Evolutionary conservation across 768 basidiomycete genomes (phyloP), one percentile per base, ranked within the genome.

Genomic region (Mycena galopus): DNA sequence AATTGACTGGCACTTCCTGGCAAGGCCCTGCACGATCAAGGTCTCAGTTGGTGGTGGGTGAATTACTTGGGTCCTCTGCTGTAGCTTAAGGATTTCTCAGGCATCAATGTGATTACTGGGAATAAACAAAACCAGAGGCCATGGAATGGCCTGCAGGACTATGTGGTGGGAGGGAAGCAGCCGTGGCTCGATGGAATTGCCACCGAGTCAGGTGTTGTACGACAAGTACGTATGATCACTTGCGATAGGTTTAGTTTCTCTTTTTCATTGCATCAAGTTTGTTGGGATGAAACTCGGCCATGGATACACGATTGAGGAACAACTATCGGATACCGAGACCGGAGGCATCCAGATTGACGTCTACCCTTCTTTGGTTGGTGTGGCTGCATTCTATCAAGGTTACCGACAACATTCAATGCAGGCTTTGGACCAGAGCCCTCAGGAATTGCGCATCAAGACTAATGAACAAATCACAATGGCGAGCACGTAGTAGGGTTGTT

Each of bases 281-380:
- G 63, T 65, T 3, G 63, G 50, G 3, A 53, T 55, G 63, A 55
- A 65, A 42, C 35, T 65, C 1, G 63, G 63, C 23, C 14, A 55
- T 27, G 63, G 63, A 11, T 65, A 65, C 42, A 65, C 63, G 11
- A 65, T 65, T 7, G 63, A 65, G 33, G 63, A 65, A 19, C 63
- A 65, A 25, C 33, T 65, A 2, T 53, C 50, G 1, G 23, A 35
- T 1, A 53, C 63, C 5, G 17, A 16, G 14, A 35, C 10, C 9
- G 51, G 51, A 25, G 51, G 63, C 6, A 53, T 65, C 6, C 63
- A 65, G 11, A 53, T 65, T 32, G 63, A 65, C 19, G 63, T 65
- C n/a, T 65, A 35, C 23, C 63, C 63, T 27, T 53, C 63, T 1
- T 37, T 65, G 32, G 32, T 17, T 11, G 50, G 33, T 10, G 21